Conservation (phyloP, 2,329 filamentous ascomycete genomes). For the Aspergillus ustus region DNA sequence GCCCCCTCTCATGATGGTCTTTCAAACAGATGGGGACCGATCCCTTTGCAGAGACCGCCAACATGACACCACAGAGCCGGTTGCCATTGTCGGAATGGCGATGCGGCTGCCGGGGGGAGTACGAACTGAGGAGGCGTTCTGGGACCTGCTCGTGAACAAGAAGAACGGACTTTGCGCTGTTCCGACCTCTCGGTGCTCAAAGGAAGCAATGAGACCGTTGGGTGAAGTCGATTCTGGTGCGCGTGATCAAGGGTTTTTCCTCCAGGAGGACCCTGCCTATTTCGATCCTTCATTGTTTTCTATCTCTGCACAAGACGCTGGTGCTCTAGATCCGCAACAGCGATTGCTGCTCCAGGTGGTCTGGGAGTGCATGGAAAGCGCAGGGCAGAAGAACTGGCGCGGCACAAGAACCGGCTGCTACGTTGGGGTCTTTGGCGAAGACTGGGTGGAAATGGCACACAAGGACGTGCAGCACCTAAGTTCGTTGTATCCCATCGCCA, state of each 20-base stretch:
- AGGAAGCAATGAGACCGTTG: too few relatives aligned
- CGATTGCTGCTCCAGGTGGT: constrained; percentile 37
- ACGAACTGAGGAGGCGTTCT: constrained; percentile 20
- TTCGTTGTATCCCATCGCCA: constrained; percentile 23
- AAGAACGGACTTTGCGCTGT: constrained; percentile 18
- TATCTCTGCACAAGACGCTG: constrained; percentile 22
- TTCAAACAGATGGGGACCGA: too few relatives aligned
- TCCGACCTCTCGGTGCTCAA: constrained; percentile 27
- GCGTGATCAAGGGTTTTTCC: constrained; percentile 29
- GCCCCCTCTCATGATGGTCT: too few relatives aligned
- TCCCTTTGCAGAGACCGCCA: too few relatives aligned
- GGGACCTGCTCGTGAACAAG: constrained; percentile 26
- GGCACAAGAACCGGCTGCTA: constrained; percentile 37
- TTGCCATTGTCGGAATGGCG: constrained; percentile 21
- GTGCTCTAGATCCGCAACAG: constrained; percentile 44
- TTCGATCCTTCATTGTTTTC: constrained; percentile 37
- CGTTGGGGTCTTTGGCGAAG: constrained; percentile 29
- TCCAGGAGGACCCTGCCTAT: constrained; percentile 32
- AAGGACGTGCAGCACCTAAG: constrained; percentile 22
- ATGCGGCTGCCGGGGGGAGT: constrained; percentile 28
- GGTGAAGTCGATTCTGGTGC: too few relatives aligned
- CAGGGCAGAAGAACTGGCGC: constrained; percentile 31
- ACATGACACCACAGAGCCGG: not conserved
- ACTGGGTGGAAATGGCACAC: constrained; percentile 22
- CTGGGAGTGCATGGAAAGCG: constrained; percentile 37